phyloP scores from a whole-genome alignment of 352 stramenopile genomes.

The Pythium aphanidermatum region DNA sequence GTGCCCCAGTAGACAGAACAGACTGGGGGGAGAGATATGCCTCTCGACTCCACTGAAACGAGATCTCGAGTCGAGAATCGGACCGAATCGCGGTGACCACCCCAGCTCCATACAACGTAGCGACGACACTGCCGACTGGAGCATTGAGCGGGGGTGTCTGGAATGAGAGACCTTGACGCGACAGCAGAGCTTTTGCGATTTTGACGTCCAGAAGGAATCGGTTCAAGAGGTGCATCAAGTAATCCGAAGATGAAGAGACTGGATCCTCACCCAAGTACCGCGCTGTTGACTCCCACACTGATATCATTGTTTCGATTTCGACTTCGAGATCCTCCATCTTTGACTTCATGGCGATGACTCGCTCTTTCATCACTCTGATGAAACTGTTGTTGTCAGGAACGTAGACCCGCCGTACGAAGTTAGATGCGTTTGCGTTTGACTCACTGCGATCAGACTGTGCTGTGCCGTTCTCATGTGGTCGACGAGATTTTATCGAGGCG shows the following conservation, averaged over 20 bases:
- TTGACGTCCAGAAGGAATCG: constrained; percentile 75
- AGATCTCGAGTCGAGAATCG: constrained; percentile 56
- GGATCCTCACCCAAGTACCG: constrained; percentile 66
- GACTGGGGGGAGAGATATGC: constrained; percentile 42
- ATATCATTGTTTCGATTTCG: constrained; percentile 52
- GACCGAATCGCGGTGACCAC: constrained; percentile 55
- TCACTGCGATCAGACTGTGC: not conserved
- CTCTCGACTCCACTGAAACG: constrained; percentile 62
- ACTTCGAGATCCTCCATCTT: constrained; percentile 57
- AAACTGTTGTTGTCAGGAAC: constrained; percentile 47
- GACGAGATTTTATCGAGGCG: not conserved
- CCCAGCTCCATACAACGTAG: constrained; percentile 52
- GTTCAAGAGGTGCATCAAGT: constrained; percentile 61
- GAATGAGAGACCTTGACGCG: constrained; percentile 52
- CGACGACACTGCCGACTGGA: constrained; percentile 56
- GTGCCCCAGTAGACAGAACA: constrained; percentile 37
- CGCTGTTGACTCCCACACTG: constrained; percentile 54
- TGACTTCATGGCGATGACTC: constrained; percentile 43
- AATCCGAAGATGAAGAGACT: constrained; percentile 52
- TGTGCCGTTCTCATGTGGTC: not conserved
- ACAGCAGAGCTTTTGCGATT: constrained; percentile 54
- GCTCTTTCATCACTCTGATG: constrained; percentile 39
- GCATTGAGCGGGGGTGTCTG: not conserved
- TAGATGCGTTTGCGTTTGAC: not conserved
- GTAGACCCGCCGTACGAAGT: constrained; percentile 40